Base-by-base conservation (phyloP, 139 green algal species). In the Picochlorum costavermella region DNA sequence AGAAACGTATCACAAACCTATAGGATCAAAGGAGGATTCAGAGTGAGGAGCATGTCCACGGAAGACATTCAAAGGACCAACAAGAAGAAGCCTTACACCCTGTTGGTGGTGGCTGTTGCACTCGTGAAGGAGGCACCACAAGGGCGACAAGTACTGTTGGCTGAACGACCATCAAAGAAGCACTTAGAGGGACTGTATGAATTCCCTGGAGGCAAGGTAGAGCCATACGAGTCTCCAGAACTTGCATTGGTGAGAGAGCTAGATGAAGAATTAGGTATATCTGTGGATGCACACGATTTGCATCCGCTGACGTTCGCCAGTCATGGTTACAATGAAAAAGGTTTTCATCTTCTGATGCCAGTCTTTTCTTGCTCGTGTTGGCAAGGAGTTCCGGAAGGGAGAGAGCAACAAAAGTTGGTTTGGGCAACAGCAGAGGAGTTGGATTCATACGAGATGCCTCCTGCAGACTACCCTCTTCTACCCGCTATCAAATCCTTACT, bases 181-280 rank as follows among this genome's bases (percentile, higher is more conserved):
- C 79, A 87, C 60, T 80, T 90, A 33, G 81, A 78, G 6, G 83
- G 84, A 12, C 43, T 78, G 49, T 78, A 56, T 33, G 72, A 78
- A 16, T 73, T 71, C 29, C 60, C 63, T 30, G 56, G 60, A 62
- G 67, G 43, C 23, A 58, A 83, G 68, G 68, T 87, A 10, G 76
- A 86, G 23, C 12, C 57, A 1, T 63, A 65, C 1, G 81, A 87
- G 55, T 71, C 56, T 20, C 83, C 81, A 16, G 81, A 92, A 56
- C 60, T 58, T 3, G 83, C 85, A 2, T 63, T 88, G 26, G 63
- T 79, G 1, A 57, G 85, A 16, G 85, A 92, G 67, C 70, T 90
- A 16, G 12, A 55, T 1, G 85, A 92, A 58, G 85, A 92, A 74
- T 74, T 92, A 5, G 76, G 65, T 26, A 74, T 90, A 2, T 3